phyloP scores from a whole-genome alignment of 176 grass and related monocot genomes.

The Otatea glauca region DNA sequence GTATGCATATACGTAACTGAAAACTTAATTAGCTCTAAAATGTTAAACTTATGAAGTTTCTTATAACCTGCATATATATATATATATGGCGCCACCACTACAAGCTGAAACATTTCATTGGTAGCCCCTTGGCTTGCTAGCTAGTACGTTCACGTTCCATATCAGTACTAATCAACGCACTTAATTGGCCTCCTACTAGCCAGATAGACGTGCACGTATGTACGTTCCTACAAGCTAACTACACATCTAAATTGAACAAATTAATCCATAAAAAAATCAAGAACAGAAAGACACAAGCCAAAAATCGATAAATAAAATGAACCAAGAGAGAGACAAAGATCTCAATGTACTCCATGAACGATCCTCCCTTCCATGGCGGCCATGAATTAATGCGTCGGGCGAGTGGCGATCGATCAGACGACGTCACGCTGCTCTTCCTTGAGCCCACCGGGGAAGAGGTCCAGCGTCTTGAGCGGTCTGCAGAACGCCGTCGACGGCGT shows the following conservation, averaged over 20 bases:
- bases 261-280: background rate
- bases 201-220: too few relatives aligned
- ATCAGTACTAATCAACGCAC: too few relatives aligned
- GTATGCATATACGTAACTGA: background rate
- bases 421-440: constrained; percentile 66
- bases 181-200: too few relatives aligned
- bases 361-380: background rate
- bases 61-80: background rate
- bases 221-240: background rate
- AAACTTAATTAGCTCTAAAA: background rate
- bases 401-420: constrained; percentile 25
- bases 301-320: background rate
- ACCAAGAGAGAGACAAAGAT: background rate
- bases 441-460: constrained; percentile 83
- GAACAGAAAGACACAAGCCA: background rate
- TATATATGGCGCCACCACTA: background rate
- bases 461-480: constrained; percentile 84
- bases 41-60: background rate
- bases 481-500: constrained; percentile 31
- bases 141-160: too few relatives aligned
- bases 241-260: background rate
- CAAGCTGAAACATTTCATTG: background rate
- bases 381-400: background rate
- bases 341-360: background rate
- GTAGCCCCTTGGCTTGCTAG: too few relatives aligned